Evolutionary conservation across 352 stramenopile genomes (phyloP).

Genomic region (Phytophthora agathidicida): DNA sequence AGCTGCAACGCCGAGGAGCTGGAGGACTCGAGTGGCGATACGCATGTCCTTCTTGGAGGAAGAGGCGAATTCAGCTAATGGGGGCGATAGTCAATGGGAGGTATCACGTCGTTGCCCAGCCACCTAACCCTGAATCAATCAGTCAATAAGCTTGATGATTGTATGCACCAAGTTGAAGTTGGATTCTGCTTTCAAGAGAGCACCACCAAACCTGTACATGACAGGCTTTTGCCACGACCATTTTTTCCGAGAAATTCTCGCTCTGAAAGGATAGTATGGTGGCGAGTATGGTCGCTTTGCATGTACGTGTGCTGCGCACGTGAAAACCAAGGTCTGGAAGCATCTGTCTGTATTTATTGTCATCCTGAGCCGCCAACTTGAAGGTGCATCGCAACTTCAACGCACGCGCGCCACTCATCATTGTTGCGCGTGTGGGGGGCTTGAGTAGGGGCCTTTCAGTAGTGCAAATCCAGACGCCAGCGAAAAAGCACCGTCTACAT

Average conservation of each 20-base stretch:
- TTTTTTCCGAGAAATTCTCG: no score
- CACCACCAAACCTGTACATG: no score
- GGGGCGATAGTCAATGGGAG: neutral
- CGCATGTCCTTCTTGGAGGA: neutral
- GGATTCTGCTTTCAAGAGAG: neutral
- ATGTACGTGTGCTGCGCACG: no score
- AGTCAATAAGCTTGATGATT: neutral
- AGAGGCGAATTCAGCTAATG: neutral
- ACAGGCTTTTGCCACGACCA: no score
- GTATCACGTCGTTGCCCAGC: no score
- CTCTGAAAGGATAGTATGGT: no score
- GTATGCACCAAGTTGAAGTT: neutral
- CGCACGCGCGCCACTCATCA: neutral
- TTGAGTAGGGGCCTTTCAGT: neutral
- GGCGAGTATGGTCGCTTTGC: no score
- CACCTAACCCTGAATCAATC: neutral
- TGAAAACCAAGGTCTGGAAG: neutral
- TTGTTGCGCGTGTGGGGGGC: neutral
- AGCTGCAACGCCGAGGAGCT: constrained; percentile 30
- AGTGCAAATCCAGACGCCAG: neutral
- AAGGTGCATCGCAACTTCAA: constrained; percentile 6
- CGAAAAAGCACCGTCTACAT: neutral
- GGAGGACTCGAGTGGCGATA: neutral
- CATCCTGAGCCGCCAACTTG: neutral
- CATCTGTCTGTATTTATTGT: neutral